phyloP scores from a whole-genome alignment of 257 asterid genomes.

The Solanum commersonii region DNA sequence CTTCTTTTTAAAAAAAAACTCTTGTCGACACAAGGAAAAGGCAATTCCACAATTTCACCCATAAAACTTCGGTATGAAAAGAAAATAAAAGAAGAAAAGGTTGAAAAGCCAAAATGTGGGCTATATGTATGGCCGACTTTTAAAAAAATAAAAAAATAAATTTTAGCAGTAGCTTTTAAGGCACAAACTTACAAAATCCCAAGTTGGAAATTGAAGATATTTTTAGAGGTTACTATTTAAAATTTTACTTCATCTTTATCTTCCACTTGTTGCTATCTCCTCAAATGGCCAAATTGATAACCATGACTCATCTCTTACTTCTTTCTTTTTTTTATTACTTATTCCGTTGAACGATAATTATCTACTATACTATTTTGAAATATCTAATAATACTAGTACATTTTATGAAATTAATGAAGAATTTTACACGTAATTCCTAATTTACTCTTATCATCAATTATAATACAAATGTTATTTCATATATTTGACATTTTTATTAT shows the following conservation, averaged over 20 bases:
- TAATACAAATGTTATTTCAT: too few relatives aligned
- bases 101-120: constrained; percentile 1
- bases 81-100: neutral
- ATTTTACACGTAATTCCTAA: too few relatives aligned
- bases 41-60: neutral
- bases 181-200: constrained; percentile 9
- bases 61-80: constrained; percentile 6
- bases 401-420: too few relatives aligned
- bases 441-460: too few relatives aligned
- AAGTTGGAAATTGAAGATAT: constrained; percentile 2
- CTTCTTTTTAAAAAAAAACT: too few relatives aligned
- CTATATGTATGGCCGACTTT: constrained; percentile 5
- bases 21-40: neutral
- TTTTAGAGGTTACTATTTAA: neutral
- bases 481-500: too few relatives aligned
- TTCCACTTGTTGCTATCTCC: neutral
- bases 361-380: rapidly evolving
- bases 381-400: rapidly evolving
- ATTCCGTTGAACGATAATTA: too few relatives aligned
- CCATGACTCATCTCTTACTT: neutral
- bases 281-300: neutral
- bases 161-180: neutral
- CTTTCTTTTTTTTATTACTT: neutral
- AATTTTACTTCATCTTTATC: neutral
- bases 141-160: neutral